Base-by-base conservation (phyloP, 495 filamentous ascomycete genomes). In the Antarctomyces pellizariae region DNA sequence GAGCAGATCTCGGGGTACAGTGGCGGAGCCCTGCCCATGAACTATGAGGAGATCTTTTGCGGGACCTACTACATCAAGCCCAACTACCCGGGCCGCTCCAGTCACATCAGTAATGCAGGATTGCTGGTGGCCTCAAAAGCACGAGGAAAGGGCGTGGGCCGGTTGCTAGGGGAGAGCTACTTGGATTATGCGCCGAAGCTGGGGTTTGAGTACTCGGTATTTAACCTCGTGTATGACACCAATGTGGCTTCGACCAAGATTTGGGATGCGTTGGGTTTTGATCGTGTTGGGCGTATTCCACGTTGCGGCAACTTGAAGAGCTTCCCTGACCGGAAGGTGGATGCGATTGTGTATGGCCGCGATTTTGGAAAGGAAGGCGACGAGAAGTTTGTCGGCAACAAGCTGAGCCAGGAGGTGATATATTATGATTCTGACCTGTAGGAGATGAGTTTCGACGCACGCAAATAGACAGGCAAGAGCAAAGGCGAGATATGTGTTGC, bases 221-320 rank as follows among this genome's bases (percentile, higher is more conserved):
- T 97, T 61, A 95, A 97, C 47, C 64, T 97, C 18, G 84, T 97
- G 9, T 97, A 92, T 49, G 86, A 95, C 56, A 93, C 76, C 33
- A 95, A 97, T 47, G 71, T 89, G 18, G 86, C 79, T 2, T 92
- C 83, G 10, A 82, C 76, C 43, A 75, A 77, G 24, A 82, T 97
- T 33, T 97, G 86, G 86, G 86, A 97, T 49, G 77, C 72, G 1
- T 61, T 97, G n/a, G 86, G 86, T 16, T 97, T 97, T 53, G 91
- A 97, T 53, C 71, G 86, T 20, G 89, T 97, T 44, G 89, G 86
- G 2, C 68, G 73, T 22, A 72, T 97, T 34, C 83, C 82, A 39
- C 77, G 74, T 18, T 77, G 74, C 35, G 86, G 89, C 23, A 74
- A 72, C 39, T 61, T 97, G 15, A 70, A 72, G 41, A 79, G 75